phyloP scores from a whole-genome alignment of 768 basidiomycete species.

The Hortiboletus campestris region DNA sequence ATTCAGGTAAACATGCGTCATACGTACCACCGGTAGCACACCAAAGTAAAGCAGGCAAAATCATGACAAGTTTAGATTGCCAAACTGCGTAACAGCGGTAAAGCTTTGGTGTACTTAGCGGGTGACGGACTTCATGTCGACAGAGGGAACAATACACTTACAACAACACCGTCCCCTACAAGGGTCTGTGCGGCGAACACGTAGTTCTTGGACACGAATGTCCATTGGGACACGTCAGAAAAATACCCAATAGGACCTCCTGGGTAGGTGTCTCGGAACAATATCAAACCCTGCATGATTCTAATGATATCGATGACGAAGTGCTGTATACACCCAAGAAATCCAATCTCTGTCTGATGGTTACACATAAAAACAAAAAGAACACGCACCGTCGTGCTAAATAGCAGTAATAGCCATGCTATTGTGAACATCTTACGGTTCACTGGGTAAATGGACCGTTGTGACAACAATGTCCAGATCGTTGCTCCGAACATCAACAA shows the following conservation, averaged over 20 bases:
- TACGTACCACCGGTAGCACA: constrained; percentile 20
- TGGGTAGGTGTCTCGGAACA: constrained; percentile 12
- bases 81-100: neutral
- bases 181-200: constrained; percentile 18
- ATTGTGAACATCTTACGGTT: neutral
- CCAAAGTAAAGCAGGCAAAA: constrained; percentile 29
- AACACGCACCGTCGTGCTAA: neutral
- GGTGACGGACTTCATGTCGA: neutral
- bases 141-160: neutral
- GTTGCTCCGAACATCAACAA: neutral
- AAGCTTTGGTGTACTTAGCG: constrained; percentile 7
- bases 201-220: constrained; percentile 24
- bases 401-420: neutral
- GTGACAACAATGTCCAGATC: neutral
- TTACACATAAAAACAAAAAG: neutral
- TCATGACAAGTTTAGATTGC: constrained; percentile 6
- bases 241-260: constrained; percentile 26
- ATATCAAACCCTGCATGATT: neutral
- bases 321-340: neutral
- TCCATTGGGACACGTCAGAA: constrained; percentile 20
- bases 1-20: neutral
- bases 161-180: neutral
- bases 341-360: neutral
- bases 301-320: neutral
- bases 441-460: neutral